phyloP scores from a whole-genome alignment of 2,329 filamentous ascomycete genomes.

The Pseudocercospora cruenta region DNA sequence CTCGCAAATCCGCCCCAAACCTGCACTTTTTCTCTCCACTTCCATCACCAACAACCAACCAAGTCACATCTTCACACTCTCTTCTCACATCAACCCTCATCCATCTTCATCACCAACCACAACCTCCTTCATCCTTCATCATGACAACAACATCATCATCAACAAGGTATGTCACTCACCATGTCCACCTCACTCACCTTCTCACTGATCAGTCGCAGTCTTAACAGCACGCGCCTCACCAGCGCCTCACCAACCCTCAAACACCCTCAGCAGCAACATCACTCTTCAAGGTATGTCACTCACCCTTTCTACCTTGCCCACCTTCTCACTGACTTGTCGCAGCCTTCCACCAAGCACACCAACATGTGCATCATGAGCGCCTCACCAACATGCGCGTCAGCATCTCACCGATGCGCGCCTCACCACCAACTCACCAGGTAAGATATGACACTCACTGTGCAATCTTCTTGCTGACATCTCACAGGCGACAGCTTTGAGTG shows the following conservation, averaged over 20 bases:
- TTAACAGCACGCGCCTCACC: too few species aligned
- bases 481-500: neutral
- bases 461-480: neutral
- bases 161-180: too few species aligned
- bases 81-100: neutral
- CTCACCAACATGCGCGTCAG: neutral
- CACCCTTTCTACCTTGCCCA: neutral
- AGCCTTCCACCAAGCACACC: neutral
- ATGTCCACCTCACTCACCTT: too few species aligned
- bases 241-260: too few species aligned
- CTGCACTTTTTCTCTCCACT: neutral
- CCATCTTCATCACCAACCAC: neutral
- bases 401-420: neutral
- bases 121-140: neutral
- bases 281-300: neutral
- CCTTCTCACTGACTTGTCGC: neutral
- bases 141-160: too few species aligned
- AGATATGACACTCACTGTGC: neutral
- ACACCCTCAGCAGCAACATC: neutral
- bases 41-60: neutral
- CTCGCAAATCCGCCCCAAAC: neutral
- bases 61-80: neutral
- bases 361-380: neutral
- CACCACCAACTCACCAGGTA: neutral
- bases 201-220: too few species aligned